Evolutionary conservation across 345 rosid species (phyloP).

Genomic region (Lepidium aucheri): DNA sequence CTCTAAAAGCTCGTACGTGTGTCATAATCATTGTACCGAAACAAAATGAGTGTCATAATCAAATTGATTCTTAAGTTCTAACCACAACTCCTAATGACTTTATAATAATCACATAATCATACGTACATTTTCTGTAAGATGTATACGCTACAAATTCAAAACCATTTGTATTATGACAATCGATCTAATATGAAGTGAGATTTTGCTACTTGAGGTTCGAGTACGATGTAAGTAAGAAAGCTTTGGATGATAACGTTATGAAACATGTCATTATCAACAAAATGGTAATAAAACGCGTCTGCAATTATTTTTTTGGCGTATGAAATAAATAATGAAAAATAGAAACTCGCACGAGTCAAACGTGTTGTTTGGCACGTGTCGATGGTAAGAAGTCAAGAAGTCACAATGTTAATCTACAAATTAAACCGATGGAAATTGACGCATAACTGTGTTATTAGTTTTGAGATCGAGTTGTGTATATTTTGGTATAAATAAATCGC

Average conservation of each 20-base stretch:
- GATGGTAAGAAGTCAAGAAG: constrained; percentile 1
- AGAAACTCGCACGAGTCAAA: constrained; percentile 25
- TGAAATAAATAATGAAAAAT: background rate
- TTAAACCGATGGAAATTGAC: constrained; percentile 47
- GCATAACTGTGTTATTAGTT: constrained; percentile 40
- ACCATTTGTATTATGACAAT: background rate
- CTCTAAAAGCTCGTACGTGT: background rate
- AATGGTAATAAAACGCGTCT: background rate
- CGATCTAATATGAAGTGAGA: background rate
- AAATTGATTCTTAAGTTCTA: constrained; percentile 15
- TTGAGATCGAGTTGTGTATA: constrained; percentile 24
- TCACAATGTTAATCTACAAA: constrained; percentile 5
- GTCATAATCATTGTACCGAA: constrained; percentile 9
- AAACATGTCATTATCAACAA: background rate
- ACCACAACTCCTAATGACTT: background rate
- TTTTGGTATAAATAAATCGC: too few relatives aligned
- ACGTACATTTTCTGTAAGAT: background rate
- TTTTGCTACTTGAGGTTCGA: constrained; percentile 17
- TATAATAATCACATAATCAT: background rate
- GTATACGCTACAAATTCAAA: background rate
- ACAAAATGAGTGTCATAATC: constrained; percentile 8
- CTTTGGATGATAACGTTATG: background rate
- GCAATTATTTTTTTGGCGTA: background rate
- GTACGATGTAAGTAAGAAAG: constrained; percentile 14
- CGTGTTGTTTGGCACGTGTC: constrained; percentile 15